Evolutionary conservation across 139 green algal genomes (phyloP).

Genomic region (Micractinium conductrix): DNA sequence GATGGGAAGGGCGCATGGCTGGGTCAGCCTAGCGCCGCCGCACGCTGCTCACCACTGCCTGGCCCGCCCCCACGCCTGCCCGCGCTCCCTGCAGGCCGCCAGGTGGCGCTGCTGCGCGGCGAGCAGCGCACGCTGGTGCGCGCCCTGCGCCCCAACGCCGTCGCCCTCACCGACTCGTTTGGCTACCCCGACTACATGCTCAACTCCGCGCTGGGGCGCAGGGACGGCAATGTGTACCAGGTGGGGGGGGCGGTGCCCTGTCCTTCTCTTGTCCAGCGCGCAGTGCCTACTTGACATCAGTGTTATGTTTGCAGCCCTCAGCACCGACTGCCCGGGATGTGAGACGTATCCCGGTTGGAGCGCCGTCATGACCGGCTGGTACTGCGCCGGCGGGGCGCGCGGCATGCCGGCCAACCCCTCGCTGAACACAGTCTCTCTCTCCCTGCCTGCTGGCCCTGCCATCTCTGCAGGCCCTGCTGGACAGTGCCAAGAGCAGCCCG

Average conservation of each 20-base stretch:
- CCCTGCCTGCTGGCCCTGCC: background rate
- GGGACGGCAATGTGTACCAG: slow-evolving; percentile 86
- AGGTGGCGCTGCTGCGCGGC: slow-evolving; percentile 58
- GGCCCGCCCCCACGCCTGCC: background rate
- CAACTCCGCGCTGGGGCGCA: slow-evolving; percentile 77
- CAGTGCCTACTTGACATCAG: no score
- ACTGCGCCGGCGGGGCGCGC: no score
- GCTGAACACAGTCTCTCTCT: background rate
- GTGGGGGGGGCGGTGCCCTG: background rate
- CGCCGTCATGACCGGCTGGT: no score
- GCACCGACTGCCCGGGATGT: no score
- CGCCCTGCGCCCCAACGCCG: slow-evolving; percentile 81
- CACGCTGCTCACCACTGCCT: no score
- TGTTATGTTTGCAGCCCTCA: no score
- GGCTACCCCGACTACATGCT: slow-evolving; percentile 85
- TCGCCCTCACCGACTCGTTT: slow-evolving; percentile 88
- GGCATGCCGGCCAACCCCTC: background rate
- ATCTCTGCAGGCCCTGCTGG: slow-evolving; percentile 64
- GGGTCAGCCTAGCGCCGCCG: no score
- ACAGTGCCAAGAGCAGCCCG: slow-evolving; percentile 74
- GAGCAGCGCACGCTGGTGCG: slow-evolving; percentile 64
- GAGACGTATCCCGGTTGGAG: no score
- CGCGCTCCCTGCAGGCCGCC: slow-evolving; percentile 44
- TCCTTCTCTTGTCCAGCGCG: no score
- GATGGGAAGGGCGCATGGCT: no score